phyloP scores from a whole-genome alignment of 2,329 filamentous ascomycete genomes.

The Sarocladiaceae sp. region DNA sequence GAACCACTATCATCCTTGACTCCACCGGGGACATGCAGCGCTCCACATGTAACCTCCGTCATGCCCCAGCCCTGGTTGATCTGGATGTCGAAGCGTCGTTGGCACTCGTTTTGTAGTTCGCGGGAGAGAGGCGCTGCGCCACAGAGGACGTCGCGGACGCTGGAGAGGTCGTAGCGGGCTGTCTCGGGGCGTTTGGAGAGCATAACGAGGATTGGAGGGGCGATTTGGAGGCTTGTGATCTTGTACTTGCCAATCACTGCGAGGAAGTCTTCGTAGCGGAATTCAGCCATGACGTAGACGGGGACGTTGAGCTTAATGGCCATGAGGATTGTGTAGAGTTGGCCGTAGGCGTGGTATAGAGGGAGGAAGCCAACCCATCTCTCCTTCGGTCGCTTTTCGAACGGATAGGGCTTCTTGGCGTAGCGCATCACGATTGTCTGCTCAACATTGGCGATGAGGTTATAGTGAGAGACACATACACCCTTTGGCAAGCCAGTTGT shows the following conservation, averaged over 20 bases:
- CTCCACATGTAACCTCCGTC: conserved; percentile 48
- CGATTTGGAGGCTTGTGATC: conserved; percentile 49
- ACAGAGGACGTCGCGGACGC: conserved; percentile 39
- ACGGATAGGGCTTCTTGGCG: conserved; percentile 29
- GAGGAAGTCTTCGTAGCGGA: conserved; percentile 50
- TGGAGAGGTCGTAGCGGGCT: conserved; percentile 47
- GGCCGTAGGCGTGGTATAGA: conserved; percentile 59
- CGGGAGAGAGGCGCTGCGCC: conserved; percentile 49
- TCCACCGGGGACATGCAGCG: conserved; percentile 36
- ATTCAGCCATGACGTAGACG: conserved; percentile 54
- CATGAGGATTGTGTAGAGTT: conserved; percentile 47
- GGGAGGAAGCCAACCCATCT: conserved; percentile 59
- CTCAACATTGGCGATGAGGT: conserved; percentile 44
- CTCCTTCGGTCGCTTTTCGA: conserved; percentile 34
- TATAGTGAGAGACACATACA: conserved; percentile 44
- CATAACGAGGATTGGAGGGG: conserved; percentile 55
- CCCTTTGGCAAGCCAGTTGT: conserved; percentile 50
- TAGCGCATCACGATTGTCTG: conserved; percentile 45
- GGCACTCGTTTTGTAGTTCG: conserved; percentile 41
- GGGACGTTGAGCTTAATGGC: conserved; percentile 38
- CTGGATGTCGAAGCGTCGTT: conserved; percentile 32
- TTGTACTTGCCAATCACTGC: conserved; percentile 43
- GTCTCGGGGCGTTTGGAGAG: conserved; percentile 54
- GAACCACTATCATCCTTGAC: conserved; percentile 34
- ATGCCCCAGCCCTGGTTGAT: conserved; percentile 56